Conservation (phyloP, 257 asterid species). For the Solanum medicagineum region DNA sequence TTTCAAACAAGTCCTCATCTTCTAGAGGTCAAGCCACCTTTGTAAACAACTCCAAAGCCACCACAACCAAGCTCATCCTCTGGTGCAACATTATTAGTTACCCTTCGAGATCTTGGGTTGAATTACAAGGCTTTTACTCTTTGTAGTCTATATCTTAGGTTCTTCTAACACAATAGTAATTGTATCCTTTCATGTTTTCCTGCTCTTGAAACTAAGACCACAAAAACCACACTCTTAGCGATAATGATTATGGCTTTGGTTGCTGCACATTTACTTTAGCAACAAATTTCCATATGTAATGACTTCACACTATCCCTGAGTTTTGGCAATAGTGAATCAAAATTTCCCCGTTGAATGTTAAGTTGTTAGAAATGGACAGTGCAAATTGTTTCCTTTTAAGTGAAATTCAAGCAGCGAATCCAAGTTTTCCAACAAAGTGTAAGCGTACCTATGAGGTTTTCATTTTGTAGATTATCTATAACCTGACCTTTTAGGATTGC, state of each 20-base stretch:
- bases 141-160: not conserved
- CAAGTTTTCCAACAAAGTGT: constrained; percentile 42
- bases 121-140: not conserved
- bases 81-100: too few relatives aligned
- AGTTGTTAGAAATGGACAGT: constrained; percentile 34
- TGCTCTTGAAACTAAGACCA: not conserved
- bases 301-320: not conserved
- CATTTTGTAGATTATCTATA: constrained; percentile 43
- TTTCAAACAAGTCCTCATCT: not conserved
- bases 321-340: too few relatives aligned
- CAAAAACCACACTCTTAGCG: too few relatives aligned
- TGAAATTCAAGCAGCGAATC: constrained; percentile 46
- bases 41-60: not conserved
- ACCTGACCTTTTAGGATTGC: constrained; percentile 31
- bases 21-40: not conserved
- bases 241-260: too few relatives aligned
- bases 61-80: not conserved
- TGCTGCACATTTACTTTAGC: too few relatives aligned
- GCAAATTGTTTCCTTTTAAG: constrained; percentile 51
- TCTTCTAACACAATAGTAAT: not conserved
- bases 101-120: not conserved
- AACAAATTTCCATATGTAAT: not conserved
- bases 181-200: not conserved
- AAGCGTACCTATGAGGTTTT: constrained; percentile 53
- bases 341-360: constrained; percentile 3